Base-by-base conservation (phyloP, 257 asterid genomes). In the Avicennia marina region DNA sequence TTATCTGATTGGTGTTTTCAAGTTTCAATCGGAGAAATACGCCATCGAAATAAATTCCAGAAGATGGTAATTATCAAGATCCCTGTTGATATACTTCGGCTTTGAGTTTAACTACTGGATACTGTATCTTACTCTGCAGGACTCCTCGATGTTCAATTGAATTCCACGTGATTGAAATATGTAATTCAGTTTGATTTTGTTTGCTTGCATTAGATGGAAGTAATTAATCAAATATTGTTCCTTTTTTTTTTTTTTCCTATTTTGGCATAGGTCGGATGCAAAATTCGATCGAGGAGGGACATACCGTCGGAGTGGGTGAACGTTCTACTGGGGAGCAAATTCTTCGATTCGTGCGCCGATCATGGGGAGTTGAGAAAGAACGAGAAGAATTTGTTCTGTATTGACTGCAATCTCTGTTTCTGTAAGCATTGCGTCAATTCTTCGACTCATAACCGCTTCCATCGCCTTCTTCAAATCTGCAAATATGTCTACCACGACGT, bases 401-500 rank as follows among this genome's bases (percentile, higher is more conserved):
- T 86, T 12, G 95, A 86, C 56, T 86, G 95, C 59, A 67, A 56
- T 58, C 50, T 70, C 25, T 72, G 84, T 27, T 69, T 78, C 10
- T 86, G 95, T 17, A 83, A 76, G 54, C 87, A 83, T 49, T 86
- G 94, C 64, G 48, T 78, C 36, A 13, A 36, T 54, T 70, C 82
- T 29, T 52, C 82, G 6, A 19, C 64, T 32, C 79, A 66, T 36
- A 60, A 19, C 63, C 27, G 66, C 53, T 72, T 63, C 65, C 87
- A 70, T 66, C 67, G 75, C 13, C 77, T 78, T 67, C 81, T 86
- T 22, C 93, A 86, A 74, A 78, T 86, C 72, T 81, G 95, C 75
- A 86, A 76, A 48, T 83, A 86, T 48, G 95, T 86, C 2, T 86
- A 86, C 49, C 89, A 79, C 63, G 80, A 86, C 56, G 95, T 86